Evolutionary conservation across 2,329 filamentous ascomycete genomes (phyloP), one percentile per base, ranked within the genome.

Genomic region (Sphaceloma murrayae): DNA sequence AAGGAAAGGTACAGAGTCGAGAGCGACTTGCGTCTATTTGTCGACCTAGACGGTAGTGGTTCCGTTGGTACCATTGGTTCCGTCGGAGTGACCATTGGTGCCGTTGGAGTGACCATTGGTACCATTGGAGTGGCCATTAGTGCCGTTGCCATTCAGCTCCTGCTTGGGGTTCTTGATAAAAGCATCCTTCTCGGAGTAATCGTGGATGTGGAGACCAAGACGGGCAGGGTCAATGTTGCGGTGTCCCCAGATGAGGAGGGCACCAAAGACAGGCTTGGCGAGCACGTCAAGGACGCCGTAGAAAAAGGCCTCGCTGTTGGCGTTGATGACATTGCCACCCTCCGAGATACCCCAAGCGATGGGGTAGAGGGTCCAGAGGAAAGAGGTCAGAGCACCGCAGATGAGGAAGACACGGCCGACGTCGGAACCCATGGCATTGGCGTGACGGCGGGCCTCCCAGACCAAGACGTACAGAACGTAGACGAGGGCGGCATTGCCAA

Each of bases 221-320:
- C 66, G 62, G 4, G 66, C 62, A 7, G 76, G 73, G 34, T 76
- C 70, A 40, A 82, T 80, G 51, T 73, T 74, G 34, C 75, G 67
- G 58, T 82, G 78, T 1, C 77, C 76, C 62, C 66, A 76, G 39
- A 84, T 63, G 1, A 84, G 67, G 1, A 81, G 55, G 9, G 67
- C 64, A 11, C 75, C 75, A 51, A 82, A 83, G 6, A 73, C 65
- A 0, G 77, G 75, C 63, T 82, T 83, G 5, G 78, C 71, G 2
- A 81, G 48, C 4, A 82, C 59, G 48, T 84, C 80, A 0, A 85
- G 67, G 2, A 82, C 62, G 31, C 78, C 36, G 55, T 84, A 85
- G 57, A 83, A 82, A 47, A 81, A 62, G 8, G 77, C 76, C 55
- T 84, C 80, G 0, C 73, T 75, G 54, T 84, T 79, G 0, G 77